Percentiles rank a stretch among this genome's conserved stretches.
These are phyloP conservation scores for Linnemannia zychae DNA, from an alignment of 192 early-diverging fungal species.

Conservation along the genomic window DNA sequence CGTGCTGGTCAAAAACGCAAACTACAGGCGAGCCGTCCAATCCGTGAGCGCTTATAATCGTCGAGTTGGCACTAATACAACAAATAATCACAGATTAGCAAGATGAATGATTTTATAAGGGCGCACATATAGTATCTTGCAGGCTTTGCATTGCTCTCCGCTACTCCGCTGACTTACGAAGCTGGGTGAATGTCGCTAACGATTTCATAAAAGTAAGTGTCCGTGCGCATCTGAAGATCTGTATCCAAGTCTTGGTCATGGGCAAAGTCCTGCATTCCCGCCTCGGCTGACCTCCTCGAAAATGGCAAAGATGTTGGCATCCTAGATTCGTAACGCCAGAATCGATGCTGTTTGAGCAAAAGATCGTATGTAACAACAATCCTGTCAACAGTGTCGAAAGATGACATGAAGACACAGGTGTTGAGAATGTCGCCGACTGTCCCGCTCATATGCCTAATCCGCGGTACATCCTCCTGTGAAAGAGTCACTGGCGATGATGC, in stretches of 20 bases:
- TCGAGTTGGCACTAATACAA: slow-evolving; percentile 20
- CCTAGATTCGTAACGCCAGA: slow-evolving; percentile 34
- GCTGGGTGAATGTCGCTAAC: slow-evolving; percentile 24
- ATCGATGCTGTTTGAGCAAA: slow-evolving; percentile 18
- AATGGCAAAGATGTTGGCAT: slow-evolving; percentile 18
- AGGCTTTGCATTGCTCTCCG: not conserved
- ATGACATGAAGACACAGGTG: slow-evolving; percentile 26
- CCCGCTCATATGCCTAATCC: slow-evolving; percentile 15
- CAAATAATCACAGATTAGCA: not conserved
- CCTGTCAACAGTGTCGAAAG: slow-evolving; percentile 1
- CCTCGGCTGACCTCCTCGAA: slow-evolving; percentile 5
- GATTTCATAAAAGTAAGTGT: slow-evolving; percentile 38
- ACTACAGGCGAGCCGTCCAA: slow-evolving; percentile 42
- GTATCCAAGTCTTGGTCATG: slow-evolving; percentile 23
- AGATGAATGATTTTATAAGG: slow-evolving; percentile 7
- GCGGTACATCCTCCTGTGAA: slow-evolving; percentile 25
- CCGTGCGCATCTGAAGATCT: slow-evolving; percentile 32
- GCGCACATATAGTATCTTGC: not conserved
- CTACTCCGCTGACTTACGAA: slow-evolving; percentile 21
- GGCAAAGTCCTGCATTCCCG: not conserved
- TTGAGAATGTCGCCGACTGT: slow-evolving; percentile 36
- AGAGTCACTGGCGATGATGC: slow-evolving; percentile 1
- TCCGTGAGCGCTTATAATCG: slow-evolving; percentile 47
- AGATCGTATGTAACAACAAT: slow-evolving; percentile 36
- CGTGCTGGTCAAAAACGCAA: slow-evolving; percentile 36